These are phyloP conservation scores for Metschnikowia gruessii DNA, from an alignment of 805 yeast genomes.

Conservation along the genomic window DNA sequence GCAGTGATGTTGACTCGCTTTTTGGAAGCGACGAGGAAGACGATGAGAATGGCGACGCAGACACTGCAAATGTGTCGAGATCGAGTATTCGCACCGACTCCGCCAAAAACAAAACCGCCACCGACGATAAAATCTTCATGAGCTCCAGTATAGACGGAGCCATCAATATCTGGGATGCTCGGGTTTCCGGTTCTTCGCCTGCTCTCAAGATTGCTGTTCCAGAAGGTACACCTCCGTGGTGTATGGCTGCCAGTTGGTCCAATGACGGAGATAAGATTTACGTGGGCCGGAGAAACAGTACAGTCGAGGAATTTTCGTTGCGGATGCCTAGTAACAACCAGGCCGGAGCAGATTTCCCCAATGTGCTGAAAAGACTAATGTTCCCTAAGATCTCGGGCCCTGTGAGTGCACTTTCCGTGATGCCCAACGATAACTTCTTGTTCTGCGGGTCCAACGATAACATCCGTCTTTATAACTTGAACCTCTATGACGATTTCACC, in stretches of 20 bases:
- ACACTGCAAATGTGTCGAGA: constrained; percentile 5
- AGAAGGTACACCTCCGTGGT: constrained; percentile 86
- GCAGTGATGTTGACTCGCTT: constrained; percentile 44
- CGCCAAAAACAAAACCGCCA: constrained; percentile 23
- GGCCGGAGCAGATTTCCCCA: constrained; percentile 26
- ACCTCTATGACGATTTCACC: constrained; percentile 36
- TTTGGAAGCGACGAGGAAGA: constrained; percentile 46
- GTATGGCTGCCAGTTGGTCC: constrained; percentile 87
- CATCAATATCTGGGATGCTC: constrained; percentile 76
- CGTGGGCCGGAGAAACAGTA: constrained; percentile 86
- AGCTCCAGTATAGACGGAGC: constrained; percentile 84
- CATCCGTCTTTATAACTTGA: constrained; percentile 78
- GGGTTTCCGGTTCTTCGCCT: constrained; percentile 37
- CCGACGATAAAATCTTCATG: constrained; percentile 56
- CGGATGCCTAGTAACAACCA: constrained; percentile 43
- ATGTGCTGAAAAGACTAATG: constrained; percentile 56
- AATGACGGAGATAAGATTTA: constrained; percentile 72
- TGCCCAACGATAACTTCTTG: constrained; percentile 78
- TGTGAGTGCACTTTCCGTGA: constrained; percentile 71
- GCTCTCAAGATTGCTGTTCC: constrained; percentile 55
- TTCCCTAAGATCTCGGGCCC: constrained; percentile 91
- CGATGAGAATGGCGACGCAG: constrained; percentile 15
- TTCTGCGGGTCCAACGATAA: constrained; percentile 91
- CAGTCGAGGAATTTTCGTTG: constrained; percentile 72
- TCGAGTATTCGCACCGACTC: constrained; percentile 17